phyloP scores from a whole-genome alignment of 768 basidiomycete genomes.

The Basidioascus undulatus region DNA sequence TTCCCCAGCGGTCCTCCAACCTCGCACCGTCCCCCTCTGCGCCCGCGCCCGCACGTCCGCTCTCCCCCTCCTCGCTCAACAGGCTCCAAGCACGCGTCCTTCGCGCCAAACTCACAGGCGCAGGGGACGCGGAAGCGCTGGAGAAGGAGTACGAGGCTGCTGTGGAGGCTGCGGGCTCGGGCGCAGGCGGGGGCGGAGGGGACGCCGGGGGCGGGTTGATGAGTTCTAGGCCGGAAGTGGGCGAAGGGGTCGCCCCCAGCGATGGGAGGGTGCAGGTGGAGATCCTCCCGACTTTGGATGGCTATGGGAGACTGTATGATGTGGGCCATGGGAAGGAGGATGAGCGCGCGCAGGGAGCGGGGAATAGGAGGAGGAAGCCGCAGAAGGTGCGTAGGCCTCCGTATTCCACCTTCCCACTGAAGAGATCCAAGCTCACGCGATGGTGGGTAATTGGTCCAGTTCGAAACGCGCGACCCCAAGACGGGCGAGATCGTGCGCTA shows the following conservation, averaged over 20 bases:
- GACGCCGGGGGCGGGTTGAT: slow-evolving; percentile 20
- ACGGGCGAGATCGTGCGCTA: slow-evolving; percentile 72
- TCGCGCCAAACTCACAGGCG: slow-evolving; percentile 64
- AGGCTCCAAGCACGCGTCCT: slow-evolving; percentile 79
- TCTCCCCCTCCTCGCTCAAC: slow-evolving; percentile 28
- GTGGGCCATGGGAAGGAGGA: slow-evolving; percentile 42
- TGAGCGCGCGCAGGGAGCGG: slow-evolving; percentile 30
- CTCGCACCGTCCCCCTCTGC: slow-evolving; percentile 10
- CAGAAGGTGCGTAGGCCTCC: slow-evolving; percentile 27
- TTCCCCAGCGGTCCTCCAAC: slow-evolving; percentile 11
- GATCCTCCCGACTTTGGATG: slow-evolving; percentile 73
- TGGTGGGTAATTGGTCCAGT: slow-evolving; percentile 27
- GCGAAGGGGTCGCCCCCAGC: slow-evolving; percentile 10
- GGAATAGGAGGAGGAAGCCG: slow-evolving; percentile 47
- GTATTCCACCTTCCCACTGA: not conserved
- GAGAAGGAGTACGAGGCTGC: slow-evolving; percentile 58
- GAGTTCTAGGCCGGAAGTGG: slow-evolving; percentile 14
- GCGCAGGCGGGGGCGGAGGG: slow-evolving; percentile 20
- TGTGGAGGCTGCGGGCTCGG: slow-evolving; percentile 8
- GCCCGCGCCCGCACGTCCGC: slow-evolving; percentile 40
- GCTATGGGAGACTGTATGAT: slow-evolving; percentile 63
- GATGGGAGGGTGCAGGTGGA: slow-evolving; percentile 37
- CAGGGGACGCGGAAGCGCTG: slow-evolving; percentile 41
- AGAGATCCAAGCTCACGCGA: not conserved
- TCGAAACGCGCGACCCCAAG: slow-evolving; percentile 71